A percentile compares a stretch with the other conserved stretches of the same genome.
These are phyloP conservation scores for Xylariales sp. DNA, from an alignment of 2,329 filamentous ascomycete species.

Conservation along the genomic window DNA sequence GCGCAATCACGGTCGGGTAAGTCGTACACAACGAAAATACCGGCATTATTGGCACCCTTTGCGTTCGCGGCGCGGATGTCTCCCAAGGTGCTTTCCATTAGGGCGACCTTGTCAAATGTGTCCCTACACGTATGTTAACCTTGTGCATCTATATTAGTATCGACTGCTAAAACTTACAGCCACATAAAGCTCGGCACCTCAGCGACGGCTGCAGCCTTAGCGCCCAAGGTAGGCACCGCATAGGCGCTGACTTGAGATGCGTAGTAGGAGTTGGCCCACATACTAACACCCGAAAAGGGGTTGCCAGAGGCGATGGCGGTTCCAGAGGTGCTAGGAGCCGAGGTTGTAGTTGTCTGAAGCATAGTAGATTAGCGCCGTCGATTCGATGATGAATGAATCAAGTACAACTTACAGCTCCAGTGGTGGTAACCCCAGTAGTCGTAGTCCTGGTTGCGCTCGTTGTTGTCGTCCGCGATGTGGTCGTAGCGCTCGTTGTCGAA, in stretches of 20 bases:
- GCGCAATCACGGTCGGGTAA: slow-evolving; percentile 69
- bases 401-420: slow-evolving; percentile 36
- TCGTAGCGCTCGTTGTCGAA: slow-evolving; percentile 32
- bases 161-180: slow-evolving; percentile 54
- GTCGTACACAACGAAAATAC: slow-evolving; percentile 67
- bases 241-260: slow-evolving; percentile 64
- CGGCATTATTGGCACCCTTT: slow-evolving; percentile 57
- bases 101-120: slow-evolving; percentile 60
- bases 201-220: slow-evolving; percentile 63
- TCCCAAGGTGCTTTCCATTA: slow-evolving; percentile 59
- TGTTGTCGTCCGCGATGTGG: slow-evolving; percentile 34
- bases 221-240: slow-evolving; percentile 72
- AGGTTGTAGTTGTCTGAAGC: slow-evolving; percentile 37
- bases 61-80: slow-evolving; percentile 56
- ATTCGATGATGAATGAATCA: background rate
- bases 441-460: slow-evolving; percentile 50
- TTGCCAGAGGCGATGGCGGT: slow-evolving; percentile 64
- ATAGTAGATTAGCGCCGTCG: slow-evolving; percentile 10
- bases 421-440: slow-evolving; percentile 9
- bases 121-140: slow-evolving; percentile 53
- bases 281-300: slow-evolving; percentile 61
- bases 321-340: slow-evolving; percentile 47
- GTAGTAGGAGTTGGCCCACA: slow-evolving; percentile 67
- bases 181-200: slow-evolving; percentile 65
- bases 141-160: slow-evolving; percentile 1